Conservation (phyloP, 2,329 filamentous ascomycete genomes). For the Pestalotiopsis sp. region DNA sequence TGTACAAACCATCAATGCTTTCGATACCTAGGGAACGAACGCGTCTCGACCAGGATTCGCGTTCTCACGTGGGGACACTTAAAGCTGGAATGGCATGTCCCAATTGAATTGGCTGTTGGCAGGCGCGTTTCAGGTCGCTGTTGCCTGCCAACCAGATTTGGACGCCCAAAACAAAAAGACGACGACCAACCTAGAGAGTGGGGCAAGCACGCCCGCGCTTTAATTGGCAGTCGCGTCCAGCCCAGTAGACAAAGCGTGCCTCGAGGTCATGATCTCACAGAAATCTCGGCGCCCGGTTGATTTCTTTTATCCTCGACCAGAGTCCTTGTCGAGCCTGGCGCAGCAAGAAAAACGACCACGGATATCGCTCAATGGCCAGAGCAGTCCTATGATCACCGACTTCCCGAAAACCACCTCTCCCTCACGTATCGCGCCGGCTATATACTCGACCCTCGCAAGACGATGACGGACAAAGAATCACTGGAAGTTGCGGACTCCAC, state of each 20-base stretch:
- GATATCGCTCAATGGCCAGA: background rate
- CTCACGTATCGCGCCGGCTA: background rate
- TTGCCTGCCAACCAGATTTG: background rate
- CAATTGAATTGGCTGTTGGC: background rate
- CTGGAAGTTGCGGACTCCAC: slow-evolving; percentile 72
- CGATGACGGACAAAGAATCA: slow-evolving; percentile 3
- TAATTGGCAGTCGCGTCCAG: slow-evolving; percentile 17
- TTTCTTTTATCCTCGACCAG: background rate
- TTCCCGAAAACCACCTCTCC: background rate
- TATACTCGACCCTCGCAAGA: background rate
- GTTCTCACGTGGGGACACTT: slow-evolving; percentile 36
- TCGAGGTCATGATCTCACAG: background rate
- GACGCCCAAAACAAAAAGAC: background rate
- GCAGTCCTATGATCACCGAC: too few species aligned
- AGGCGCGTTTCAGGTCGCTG: background rate
- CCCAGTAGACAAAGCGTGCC: background rate
- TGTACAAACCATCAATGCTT: background rate
- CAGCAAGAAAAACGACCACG: background rate
- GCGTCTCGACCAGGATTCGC: slow-evolving; percentile 10
- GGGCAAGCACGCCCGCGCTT: background rate
- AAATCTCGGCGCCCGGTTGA: background rate
- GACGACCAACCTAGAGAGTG: background rate
- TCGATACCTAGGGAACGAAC: background rate
- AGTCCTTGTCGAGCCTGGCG: background rate
- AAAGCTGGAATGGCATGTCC: background rate